phyloP scores from a whole-genome alignment of 495 filamentous ascomycete genomes.

The Pyronema omphalodes region DNA sequence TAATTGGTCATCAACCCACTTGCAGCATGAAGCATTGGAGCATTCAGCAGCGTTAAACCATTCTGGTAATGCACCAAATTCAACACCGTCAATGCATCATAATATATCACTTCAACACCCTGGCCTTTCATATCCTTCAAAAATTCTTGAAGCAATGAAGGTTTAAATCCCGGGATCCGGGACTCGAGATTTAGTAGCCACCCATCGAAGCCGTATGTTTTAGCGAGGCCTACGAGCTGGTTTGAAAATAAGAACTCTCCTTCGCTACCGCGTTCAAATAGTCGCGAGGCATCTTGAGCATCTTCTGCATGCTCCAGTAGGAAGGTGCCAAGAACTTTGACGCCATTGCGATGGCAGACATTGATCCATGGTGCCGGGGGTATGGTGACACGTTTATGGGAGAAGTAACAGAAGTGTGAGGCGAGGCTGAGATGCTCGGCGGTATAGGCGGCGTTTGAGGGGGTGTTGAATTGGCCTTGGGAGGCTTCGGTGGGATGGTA shows the following conservation, averaged over 20 bases:
- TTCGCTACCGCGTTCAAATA: conserved; percentile 23
- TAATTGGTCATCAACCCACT: conserved; percentile 29
- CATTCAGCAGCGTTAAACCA: conserved; percentile 25
- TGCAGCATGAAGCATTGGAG: conserved; percentile 21
- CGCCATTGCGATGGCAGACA: conserved; percentile 29
- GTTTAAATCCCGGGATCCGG: conserved; percentile 20
- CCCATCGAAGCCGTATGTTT: conserved; percentile 31
- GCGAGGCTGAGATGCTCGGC: conserved; percentile 29
- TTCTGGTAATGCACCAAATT: conserved; percentile 31
- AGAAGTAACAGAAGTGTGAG: conserved; percentile 30
- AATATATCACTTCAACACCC: conserved; percentile 26
- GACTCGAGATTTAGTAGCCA: conserved; percentile 33
- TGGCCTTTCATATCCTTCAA: conserved; percentile 17
- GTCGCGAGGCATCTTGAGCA: conserved; percentile 18
- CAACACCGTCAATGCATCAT: conserved; percentile 27
- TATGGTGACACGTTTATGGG: conserved; percentile 29
- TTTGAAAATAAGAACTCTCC: conserved; percentile 24
- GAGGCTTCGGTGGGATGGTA: conserved; percentile 28
- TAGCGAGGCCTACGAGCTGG: conserved; percentile 26
- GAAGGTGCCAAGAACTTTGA: conserved; percentile 29
- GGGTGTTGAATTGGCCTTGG: conserved; percentile 12
- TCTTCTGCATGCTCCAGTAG: conserved; percentile 25
- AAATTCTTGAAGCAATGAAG: conserved; percentile 18
- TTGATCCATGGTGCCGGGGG: conserved; percentile 32
- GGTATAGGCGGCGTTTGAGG: conserved; percentile 15